Percentiles rank a stretch among this genome's conserved stretches.
Evolutionary conservation across 2,329 filamentous ascomycete species (phyloP).

Genomic region (Penicillium sp.): DNA sequence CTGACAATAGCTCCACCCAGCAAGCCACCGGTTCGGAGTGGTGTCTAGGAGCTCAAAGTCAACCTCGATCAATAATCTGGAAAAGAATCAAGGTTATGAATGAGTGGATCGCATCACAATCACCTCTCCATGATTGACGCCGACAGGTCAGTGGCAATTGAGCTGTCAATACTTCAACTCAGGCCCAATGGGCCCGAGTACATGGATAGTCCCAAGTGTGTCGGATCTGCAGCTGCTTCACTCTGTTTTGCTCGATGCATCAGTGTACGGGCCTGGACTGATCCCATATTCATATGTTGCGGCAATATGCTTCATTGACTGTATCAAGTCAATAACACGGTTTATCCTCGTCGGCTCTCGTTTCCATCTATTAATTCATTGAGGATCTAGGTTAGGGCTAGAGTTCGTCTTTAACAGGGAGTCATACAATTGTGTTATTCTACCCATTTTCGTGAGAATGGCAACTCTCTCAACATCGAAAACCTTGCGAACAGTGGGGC

Average conservation of each 20-base stretch:
- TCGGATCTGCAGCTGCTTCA: not conserved
- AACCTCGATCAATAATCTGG: too few species aligned
- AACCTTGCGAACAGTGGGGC: not conserved
- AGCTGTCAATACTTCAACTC: not conserved
- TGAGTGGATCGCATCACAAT: not conserved
- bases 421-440: too few species aligned
- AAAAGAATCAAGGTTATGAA: not conserved
- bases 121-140: not conserved
- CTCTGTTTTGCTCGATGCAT: not conserved
- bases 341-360: too few species aligned
- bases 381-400: too few species aligned
- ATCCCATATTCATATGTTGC: too few species aligned
- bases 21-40: not conserved
- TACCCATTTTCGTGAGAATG: too few species aligned
- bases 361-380: too few species aligned
- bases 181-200: not conserved
- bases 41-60: not conserved
- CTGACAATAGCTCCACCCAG: not conserved
- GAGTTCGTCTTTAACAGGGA: too few species aligned
- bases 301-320: too few species aligned
- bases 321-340: too few species aligned
- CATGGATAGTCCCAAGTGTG: rapidly evolving
- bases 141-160: not conserved
- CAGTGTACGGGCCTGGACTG: not conserved
- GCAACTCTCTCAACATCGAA: too few species aligned